phyloP scores from a whole-genome alignment of 208 protist species.

The Borovskyia barvae region DNA sequence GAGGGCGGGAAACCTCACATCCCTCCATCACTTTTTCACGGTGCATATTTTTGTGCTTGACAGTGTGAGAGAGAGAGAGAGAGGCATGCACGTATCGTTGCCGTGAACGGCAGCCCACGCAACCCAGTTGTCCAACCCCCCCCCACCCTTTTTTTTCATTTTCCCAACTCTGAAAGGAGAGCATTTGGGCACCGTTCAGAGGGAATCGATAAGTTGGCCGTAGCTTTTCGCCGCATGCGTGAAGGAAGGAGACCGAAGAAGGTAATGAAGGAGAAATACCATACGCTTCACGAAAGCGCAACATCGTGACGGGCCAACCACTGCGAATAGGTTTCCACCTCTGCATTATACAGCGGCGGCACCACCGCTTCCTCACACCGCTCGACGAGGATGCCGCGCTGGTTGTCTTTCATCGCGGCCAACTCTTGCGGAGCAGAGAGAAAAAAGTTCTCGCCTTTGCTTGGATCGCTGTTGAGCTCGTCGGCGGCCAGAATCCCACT shows the following conservation, averaged over 20 bases:
- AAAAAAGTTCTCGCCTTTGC: conserved; percentile 50
- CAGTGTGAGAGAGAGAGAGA: too few relatives aligned
- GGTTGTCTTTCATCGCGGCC: neutral
- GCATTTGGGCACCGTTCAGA: too few relatives aligned
- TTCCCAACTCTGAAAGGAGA: too few relatives aligned
- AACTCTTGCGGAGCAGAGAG: conserved; percentile 25
- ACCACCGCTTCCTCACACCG: conserved; percentile 79
- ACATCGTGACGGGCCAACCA: conserved; percentile 33
- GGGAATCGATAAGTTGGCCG: too few relatives aligned
- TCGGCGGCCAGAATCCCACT: conserved; percentile 76
- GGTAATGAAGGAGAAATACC: neutral
- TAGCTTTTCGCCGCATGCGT: too few relatives aligned
- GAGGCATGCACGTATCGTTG: too few relatives aligned
- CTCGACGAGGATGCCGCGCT: conserved; percentile 66
- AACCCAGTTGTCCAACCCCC: too few relatives aligned
- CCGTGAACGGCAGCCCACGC: too few relatives aligned
- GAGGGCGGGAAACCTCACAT: too few relatives aligned
- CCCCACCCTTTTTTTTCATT: too few relatives aligned
- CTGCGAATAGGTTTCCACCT: conserved; percentile 43
- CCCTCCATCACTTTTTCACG: too few relatives aligned
- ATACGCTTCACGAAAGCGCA: neutral
- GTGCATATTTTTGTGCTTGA: too few relatives aligned
- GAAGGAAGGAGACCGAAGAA: neutral
- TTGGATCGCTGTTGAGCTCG: conserved; percentile 73
- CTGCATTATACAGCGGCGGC: conserved; percentile 8